Base-by-base conservation (phyloP, 208 protist genomes). In the Acanthamoeba royreba region DNA sequence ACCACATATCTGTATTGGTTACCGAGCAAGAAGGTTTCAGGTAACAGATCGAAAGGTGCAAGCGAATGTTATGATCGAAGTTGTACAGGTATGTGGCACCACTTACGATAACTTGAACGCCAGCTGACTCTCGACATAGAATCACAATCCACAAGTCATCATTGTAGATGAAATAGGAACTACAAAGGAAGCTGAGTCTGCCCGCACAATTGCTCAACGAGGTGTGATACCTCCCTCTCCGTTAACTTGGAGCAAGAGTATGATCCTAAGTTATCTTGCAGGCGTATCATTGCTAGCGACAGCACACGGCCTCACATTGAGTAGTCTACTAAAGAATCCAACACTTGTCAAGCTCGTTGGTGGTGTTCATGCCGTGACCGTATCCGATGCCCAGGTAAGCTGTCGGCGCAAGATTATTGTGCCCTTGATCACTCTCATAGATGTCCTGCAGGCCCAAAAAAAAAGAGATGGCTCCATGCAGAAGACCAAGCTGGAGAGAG, bases 71-170 rank as follows among this genome's bases (percentile, higher is more conserved):
- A 72, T 94, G 79, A 52, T 89, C 3, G 55, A 94, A 45, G 74
- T 58, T 17, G 79, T 94, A 33, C 69, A 79, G 69, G 69, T 79
- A 46, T 19, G 61, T 72, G 61, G 3, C 1, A 4, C 61, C 5
- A 38, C 15, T 79, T 5, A 17, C 8, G 19, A 46, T 47, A 9
- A n/a, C 15, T 58, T 22, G 15, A 58, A 58, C 13, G 22, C 22
- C 13, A n/a, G 19, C 69, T 47, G 5, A 42, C 69, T 28, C 5
- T 79, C 22, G 40, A 38, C 38, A 4, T 77, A 94, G 61, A 94
- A 94, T 72, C 92, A 94, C 61, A 91, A 43, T 13, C 92, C 92
- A 1, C 79, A 88, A 88, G 79, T 94, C 15, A 91, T 94, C 45
- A 55, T 94, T 38, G 49, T 89, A 15, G 92, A 94, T 52, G 92